phyloP scores from a whole-genome alignment of 23 red algal species.

The Chondrus crispus region DNA sequence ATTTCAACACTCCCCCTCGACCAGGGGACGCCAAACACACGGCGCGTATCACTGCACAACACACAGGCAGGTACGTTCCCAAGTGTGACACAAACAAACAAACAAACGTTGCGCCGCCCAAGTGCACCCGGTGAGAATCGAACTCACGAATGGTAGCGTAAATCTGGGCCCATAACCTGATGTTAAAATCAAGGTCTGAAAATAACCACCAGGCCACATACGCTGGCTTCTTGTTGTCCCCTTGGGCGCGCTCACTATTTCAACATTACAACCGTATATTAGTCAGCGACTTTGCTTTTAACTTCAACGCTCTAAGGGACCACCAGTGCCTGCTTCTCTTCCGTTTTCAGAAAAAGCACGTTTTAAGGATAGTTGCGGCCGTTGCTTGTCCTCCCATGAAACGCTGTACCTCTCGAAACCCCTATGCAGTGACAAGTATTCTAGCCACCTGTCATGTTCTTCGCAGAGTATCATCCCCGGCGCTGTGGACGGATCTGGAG shows the following conservation, averaged over 20 bases:
- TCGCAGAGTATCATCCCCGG: not conserved
- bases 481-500: constrained; percentile 29
- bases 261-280: not conserved
- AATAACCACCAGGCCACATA: not conserved
- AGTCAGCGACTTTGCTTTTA: not conserved
- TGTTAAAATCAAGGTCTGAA: not conserved
- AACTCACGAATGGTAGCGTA: not conserved
- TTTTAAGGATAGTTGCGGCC: not conserved
- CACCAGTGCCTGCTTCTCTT: not conserved
- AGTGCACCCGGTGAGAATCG: not conserved
- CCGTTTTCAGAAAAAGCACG: not conserved
- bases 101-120: too few species aligned
- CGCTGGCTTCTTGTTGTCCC: not conserved
- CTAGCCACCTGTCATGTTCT: constrained; percentile 1
- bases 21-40: not conserved
- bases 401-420: constrained; percentile 11
- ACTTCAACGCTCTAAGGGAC: constrained; percentile 7
- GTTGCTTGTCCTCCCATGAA: not conserved
- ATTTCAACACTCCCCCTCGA: not conserved
- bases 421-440: not conserved
- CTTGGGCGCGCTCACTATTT: not conserved
- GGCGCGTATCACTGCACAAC: not conserved
- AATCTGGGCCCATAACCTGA: not conserved
- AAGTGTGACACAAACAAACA: too few species aligned
- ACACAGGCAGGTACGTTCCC: too few species aligned